Evolutionary conservation across 2,329 filamentous ascomycete species (phyloP).

Genomic region (Paracamarosporium sp.): DNA sequence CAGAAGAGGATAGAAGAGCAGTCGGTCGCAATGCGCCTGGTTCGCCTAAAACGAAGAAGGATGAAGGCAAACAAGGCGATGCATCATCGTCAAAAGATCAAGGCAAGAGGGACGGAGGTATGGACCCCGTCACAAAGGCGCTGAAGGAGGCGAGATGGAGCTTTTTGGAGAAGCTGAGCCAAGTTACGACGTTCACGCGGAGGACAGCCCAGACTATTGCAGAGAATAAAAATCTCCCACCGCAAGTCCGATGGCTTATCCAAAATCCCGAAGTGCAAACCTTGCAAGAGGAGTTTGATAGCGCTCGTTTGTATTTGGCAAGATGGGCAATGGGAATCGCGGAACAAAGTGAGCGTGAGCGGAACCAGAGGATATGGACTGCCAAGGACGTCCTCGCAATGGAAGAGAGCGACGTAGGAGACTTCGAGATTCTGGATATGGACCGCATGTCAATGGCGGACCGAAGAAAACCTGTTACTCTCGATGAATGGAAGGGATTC

Average conservation of each 20-base stretch:
- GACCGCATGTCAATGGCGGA: constrained; percentile 79
- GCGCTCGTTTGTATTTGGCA: constrained; percentile 89
- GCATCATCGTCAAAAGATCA: constrained; percentile 32
- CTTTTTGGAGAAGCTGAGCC: constrained; percentile 93
- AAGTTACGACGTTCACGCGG: constrained; percentile 94
- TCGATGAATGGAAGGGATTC: constrained; percentile 89
- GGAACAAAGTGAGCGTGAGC: constrained; percentile 91
- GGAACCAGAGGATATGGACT: constrained; percentile 88
- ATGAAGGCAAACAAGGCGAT: constrained; percentile 28
- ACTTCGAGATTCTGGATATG: constrained; percentile 90
- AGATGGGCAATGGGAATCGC: constrained; percentile 99
- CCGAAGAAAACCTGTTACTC: constrained; percentile 75
- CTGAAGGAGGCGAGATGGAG: constrained; percentile 97
- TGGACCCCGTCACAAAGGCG: constrained; percentile 93
- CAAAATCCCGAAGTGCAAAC: constrained; percentile 94
- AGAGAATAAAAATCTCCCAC: constrained; percentile 89
- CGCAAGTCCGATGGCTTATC: constrained; percentile 83
- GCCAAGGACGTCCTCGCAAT: constrained; percentile 90
- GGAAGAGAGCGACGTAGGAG: constrained; percentile 92
- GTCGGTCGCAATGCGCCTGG: constrained; percentile 71
- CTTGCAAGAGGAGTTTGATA: constrained; percentile 96
- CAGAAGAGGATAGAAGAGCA: constrained; percentile 79
- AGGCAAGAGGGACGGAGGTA: constrained; percentile 68
- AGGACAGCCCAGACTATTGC: constrained; percentile 90
- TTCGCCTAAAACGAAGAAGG: constrained; percentile 39